Conservation (phyloP, 306 rosid genomes). For the Crotalaria pallida region DNA sequence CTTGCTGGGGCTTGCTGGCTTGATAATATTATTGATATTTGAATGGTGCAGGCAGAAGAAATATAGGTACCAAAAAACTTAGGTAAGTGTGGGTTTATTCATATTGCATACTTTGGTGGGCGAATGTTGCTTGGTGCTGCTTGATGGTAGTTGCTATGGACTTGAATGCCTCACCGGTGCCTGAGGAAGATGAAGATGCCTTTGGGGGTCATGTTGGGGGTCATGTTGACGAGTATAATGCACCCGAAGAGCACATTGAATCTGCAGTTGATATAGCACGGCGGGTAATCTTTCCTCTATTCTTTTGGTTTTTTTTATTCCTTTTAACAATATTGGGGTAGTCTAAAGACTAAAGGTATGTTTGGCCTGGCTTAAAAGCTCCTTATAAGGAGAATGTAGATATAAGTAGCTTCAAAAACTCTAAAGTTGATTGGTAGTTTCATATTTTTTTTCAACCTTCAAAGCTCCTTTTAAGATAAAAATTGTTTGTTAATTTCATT, state of each 20-base stretch:
- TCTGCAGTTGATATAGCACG: constrained; percentile 77
- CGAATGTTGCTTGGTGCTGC: constrained; percentile 59
- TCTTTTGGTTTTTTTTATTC: background rate
- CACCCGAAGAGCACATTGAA: constrained; percentile 76
- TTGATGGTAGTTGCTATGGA: constrained; percentile 94
- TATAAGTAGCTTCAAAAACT: no score
- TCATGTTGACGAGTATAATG: constrained; percentile 46
- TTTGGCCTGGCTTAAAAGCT: no score
- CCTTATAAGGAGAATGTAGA: no score
- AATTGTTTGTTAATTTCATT: no score
- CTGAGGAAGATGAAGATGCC: constrained; percentile 88
- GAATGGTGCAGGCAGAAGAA: constrained; percentile 29
- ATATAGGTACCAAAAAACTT: background rate
- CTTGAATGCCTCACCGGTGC: constrained; percentile 94
- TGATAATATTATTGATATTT: constrained; percentile 14
- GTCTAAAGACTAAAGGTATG: no score
- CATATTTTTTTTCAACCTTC: no score
- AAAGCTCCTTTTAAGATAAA: no score
- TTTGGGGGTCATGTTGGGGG: constrained; percentile 64
- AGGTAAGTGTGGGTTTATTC: constrained; percentile 15
- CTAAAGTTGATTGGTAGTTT: no score
- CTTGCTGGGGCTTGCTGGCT: background rate
- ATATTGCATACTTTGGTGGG: constrained; percentile 21
- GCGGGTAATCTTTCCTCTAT: constrained; percentile 51
- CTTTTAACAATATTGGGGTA: background rate